Evolutionary conservation across 768 basidiomycete species (phyloP).

Genomic region (Russula vinacea): DNA sequence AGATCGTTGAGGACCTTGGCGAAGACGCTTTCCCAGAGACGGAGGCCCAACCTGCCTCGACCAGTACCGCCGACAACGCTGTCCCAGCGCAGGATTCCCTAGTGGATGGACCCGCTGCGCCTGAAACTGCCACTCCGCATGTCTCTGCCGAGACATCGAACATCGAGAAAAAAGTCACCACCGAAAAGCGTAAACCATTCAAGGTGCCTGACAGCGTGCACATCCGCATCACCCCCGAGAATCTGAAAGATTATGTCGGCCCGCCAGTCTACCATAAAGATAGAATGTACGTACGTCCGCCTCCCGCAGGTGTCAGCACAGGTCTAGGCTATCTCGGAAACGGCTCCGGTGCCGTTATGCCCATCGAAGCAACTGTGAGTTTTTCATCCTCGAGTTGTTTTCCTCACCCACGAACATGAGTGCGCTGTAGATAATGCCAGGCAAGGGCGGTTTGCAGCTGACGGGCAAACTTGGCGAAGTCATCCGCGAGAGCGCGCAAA

Average conservation of each 20-base stretch:
- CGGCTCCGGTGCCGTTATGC: conserved; percentile 95
- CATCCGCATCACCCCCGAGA: conserved; percentile 79
- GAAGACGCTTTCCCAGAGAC: conserved; percentile 84
- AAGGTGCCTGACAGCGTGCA: conserved; percentile 74
- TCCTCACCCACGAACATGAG: not conserved
- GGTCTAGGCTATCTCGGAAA: conserved; percentile 96
- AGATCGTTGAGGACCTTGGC: conserved; percentile 85
- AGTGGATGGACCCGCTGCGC: conserved; percentile 39
- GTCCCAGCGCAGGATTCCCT: conserved; percentile 54
- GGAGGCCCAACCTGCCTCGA: conserved; percentile 30
- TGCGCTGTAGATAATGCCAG: conserved; percentile 79
- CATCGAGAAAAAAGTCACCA: conserved; percentile 57
- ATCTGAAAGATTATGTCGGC: conserved; percentile 94
- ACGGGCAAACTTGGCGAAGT: conserved; percentile 99
- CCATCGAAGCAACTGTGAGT: conserved; percentile 88
- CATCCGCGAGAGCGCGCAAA: conserved; percentile 94
- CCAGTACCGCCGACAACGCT: conserved; percentile 34
- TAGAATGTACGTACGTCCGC: conserved; percentile 73
- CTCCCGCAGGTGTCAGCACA: conserved; percentile 91
- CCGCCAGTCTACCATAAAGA: conserved; percentile 95
- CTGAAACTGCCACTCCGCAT: conserved; percentile 31
- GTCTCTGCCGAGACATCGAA: conserved; percentile 24
- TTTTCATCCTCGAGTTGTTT: not conserved
- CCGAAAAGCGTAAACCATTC: conserved; percentile 74
- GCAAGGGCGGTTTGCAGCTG: conserved; percentile 85